Conservation (phyloP, 1,139 yeast genomes). For the Pichia sp. region DNA sequence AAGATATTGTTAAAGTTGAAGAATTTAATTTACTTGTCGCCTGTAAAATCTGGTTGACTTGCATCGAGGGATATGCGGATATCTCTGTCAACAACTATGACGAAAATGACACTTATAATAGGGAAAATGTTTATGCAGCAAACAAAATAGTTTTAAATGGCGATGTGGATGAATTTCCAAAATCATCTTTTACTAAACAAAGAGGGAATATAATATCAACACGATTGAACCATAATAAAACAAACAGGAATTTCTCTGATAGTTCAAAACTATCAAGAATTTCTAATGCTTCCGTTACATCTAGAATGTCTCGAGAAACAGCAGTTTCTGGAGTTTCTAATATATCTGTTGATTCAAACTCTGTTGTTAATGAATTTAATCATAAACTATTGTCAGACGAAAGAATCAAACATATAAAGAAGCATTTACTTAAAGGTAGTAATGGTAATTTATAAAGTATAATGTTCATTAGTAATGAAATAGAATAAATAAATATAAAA, state of each 20-base stretch:
- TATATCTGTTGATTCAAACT: conserved; percentile 5
- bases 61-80: conserved; percentile 22
- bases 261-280: conserved; percentile 1
- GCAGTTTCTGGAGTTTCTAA: conserved; percentile 5
- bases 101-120: too few species aligned
- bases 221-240: too few species aligned
- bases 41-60: conserved; percentile 28
- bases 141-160: too few species aligned
- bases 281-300: conserved; percentile 3
- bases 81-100: too few species aligned
- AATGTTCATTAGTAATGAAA: too few species aligned
- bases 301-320: conserved; percentile 3
- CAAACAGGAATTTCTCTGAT: conserved; percentile 1
- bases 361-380: conserved; percentile 17
- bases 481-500: not conserved
- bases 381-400: conserved; percentile 21
- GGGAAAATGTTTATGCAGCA: too few species aligned
- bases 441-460: too few species aligned
- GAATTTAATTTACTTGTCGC: conserved; percentile 30
- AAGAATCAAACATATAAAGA: conserved; percentile 24
- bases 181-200: too few species aligned
- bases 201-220: too few species aligned
- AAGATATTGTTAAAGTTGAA: conserved; percentile 25
- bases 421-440: conserved; percentile 19
- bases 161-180: too few species aligned